Evolutionary conservation across 352 stramenopile genomes (phyloP).

Genomic region (Blastocystis sp.): DNA sequence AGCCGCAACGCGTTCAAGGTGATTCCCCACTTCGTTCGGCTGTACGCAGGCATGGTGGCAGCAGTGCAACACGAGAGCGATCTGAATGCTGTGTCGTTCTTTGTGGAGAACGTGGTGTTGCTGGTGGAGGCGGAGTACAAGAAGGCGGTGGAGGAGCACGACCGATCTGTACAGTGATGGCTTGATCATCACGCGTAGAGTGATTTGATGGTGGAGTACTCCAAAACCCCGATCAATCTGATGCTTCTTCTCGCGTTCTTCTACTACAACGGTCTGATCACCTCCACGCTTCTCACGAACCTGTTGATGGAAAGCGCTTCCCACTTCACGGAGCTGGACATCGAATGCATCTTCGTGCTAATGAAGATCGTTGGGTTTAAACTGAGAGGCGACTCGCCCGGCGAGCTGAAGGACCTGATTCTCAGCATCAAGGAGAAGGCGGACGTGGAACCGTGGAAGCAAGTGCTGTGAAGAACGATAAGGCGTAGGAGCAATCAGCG

Average conservation of each 20-base stretch:
- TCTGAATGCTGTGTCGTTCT: constrained; percentile 52
- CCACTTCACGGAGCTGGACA: constrained; percentile 45
- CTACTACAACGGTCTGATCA: constrained; percentile 19
- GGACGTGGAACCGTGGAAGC: constrained; percentile 37
- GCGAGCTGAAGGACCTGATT: constrained; percentile 59
- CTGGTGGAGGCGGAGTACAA: constrained; percentile 14
- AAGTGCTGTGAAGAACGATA: background rate
- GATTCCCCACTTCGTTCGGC: constrained; percentile 42
- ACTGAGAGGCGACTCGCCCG: constrained; percentile 27
- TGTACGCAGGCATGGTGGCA: constrained; percentile 52
- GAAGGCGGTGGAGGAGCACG: constrained; percentile 30
- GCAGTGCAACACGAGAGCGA: constrained; percentile 46
- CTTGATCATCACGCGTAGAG: background rate
- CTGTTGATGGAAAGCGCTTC: constrained; percentile 34
- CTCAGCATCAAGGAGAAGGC: constrained; percentile 53
- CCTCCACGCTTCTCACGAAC: constrained; percentile 18
- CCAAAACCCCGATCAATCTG: constrained; percentile 37
- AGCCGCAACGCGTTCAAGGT: constrained; percentile 45
- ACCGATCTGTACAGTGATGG: background rate
- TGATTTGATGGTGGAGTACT: constrained; percentile 30
- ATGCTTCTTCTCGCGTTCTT: constrained; percentile 30
- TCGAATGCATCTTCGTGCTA: constrained; percentile 21
- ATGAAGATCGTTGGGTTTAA: constrained; percentile 63
- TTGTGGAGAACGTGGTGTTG: constrained; percentile 26
- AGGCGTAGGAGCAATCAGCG: constrained; percentile 13